Evolutionary conservation across 208 protist species (phyloP).

Genomic region (Crithidia brevicula): DNA sequence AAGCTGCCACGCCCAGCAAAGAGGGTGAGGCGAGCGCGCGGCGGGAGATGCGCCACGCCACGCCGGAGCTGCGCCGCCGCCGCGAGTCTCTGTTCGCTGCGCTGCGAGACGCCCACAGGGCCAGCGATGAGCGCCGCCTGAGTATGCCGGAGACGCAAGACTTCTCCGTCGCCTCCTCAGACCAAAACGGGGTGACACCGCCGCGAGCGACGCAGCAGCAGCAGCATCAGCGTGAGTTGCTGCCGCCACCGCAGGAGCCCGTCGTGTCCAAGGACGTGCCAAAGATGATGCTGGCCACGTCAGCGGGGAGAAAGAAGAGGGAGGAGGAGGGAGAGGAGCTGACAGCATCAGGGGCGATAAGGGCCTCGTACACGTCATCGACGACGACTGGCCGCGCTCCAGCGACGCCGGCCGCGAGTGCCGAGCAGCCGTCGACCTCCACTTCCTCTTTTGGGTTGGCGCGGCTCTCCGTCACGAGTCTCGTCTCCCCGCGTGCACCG

Average conservation of each 20-base stretch:
- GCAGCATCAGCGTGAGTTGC: not conserved
- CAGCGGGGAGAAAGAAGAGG: no score
- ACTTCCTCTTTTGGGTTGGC: not conserved
- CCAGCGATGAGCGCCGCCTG: not conserved
- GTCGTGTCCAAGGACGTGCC: not conserved
- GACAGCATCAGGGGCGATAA: not conserved
- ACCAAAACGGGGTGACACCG: not conserved
- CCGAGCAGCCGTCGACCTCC: not conserved
- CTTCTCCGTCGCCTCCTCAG: not conserved
- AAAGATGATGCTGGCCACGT: not conserved
- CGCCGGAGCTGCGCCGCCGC: conserved; percentile 14
- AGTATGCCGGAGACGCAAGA: not conserved
- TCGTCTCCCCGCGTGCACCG: conserved; percentile 4
- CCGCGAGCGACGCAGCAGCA: not conserved
- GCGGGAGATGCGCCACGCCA: not conserved
- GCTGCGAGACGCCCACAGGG: not conserved
- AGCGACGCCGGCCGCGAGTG: not conserved
- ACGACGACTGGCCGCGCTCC: not conserved
- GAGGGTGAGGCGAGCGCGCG: not conserved
- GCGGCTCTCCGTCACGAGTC: conserved; percentile 1
- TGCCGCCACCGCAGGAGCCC: conserved; percentile 1
- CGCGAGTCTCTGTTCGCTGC: conserved; percentile 20
- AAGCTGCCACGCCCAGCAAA: not conserved
- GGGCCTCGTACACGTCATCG: not conserved
- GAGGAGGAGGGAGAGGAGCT: not conserved